Conservation (phyloP, 768 basidiomycete genomes). For the Phlebiopsis flavidoalba region DNA sequence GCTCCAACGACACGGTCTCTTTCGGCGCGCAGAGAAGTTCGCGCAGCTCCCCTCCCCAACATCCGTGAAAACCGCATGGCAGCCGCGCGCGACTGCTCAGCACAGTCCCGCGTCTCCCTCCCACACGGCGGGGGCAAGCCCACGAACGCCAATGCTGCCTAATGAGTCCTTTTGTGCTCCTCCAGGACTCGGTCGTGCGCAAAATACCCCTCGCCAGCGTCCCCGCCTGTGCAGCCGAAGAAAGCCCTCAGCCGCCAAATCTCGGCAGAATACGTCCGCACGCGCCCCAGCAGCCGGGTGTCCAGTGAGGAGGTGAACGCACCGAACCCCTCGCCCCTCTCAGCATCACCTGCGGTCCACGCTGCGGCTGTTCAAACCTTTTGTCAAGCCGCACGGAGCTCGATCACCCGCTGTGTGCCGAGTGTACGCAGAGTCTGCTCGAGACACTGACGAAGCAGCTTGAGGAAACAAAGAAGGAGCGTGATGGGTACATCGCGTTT, state of each 20-base stretch:
- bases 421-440: conserved; percentile 85
- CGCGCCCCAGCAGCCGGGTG: conserved; percentile 21
- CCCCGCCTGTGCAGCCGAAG: conserved; percentile 37
- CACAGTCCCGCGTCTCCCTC: conserved; percentile 38
- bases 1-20: conserved; percentile 32
- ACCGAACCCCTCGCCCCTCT: conserved; percentile 65
- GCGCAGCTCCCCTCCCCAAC: conserved; percentile 43
- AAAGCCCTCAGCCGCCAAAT: conserved; percentile 35
- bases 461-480: conserved; percentile 86
- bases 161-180: conserved; percentile 89
- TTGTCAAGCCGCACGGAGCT: conserved; percentile 74
- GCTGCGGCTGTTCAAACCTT: conserved; percentile 66
- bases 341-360: conserved; percentile 76
- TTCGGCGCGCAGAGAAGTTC: conserved; percentile 41
- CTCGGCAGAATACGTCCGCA: conserved; percentile 22
- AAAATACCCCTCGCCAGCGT: conserved; percentile 57
- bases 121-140: conserved; percentile 35
- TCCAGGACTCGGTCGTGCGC: conserved; percentile 77
- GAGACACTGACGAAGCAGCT: conserved; percentile 71
- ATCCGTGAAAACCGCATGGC: conserved; percentile 59
- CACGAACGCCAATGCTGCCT: conserved; percentile 49
- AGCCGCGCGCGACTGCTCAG: conserved; percentile 48
- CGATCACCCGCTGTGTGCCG: conserved; percentile 92
- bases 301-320: conserved; percentile 46
- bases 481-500: conserved; percentile 91